phyloP scores from a whole-genome alignment of 2,329 filamentous ascomycete genomes.

The Hypoxylon sp. region DNA sequence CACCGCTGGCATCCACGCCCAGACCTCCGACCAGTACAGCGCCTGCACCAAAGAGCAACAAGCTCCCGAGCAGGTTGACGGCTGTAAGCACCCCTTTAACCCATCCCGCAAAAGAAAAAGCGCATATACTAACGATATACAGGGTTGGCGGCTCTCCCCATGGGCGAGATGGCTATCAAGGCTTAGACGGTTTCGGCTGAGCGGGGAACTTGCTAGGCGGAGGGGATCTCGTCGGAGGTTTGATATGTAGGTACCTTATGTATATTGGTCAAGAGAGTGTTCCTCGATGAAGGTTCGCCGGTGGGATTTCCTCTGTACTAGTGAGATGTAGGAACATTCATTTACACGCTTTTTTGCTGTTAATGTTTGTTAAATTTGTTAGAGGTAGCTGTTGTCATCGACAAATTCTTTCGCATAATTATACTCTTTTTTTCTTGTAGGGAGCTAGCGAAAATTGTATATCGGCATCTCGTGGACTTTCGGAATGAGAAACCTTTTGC shows the following conservation, averaged over 20 bases:
- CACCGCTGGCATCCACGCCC: slow-evolving; percentile 61
- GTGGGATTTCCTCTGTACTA: slow-evolving; percentile 17
- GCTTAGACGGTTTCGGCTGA: slow-evolving; percentile 41
- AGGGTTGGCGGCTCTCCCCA: slow-evolving; percentile 52
- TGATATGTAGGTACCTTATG: no score
- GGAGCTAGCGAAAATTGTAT: slow-evolving; percentile 1
- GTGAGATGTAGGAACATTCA: slow-evolving; percentile 29
- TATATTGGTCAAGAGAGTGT: background rate
- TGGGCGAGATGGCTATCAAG: slow-evolving; percentile 54
- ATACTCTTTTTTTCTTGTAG: slow-evolving; percentile 21
- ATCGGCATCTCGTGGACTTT: background rate
- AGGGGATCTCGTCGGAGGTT: slow-evolving; percentile 2
- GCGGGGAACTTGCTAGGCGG: slow-evolving; percentile 13
- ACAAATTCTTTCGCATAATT: slow-evolving; percentile 35
- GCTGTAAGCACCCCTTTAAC: slow-evolving; percentile 58
- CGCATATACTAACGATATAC: slow-evolving; percentile 23
- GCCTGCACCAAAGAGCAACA: slow-evolving; percentile 63
- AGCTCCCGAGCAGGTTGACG: slow-evolving; percentile 64
- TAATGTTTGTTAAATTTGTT: slow-evolving; percentile 32
- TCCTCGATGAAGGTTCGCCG: slow-evolving; percentile 2
- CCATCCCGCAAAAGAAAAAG: background rate
- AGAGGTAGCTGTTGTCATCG: slow-evolving; percentile 40
- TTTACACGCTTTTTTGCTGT: slow-evolving; percentile 27
- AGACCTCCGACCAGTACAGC: slow-evolving; percentile 62
- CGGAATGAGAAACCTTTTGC: background rate